Conservation (phyloP, 805 yeast genomes). For the Candida corydali region DNA sequence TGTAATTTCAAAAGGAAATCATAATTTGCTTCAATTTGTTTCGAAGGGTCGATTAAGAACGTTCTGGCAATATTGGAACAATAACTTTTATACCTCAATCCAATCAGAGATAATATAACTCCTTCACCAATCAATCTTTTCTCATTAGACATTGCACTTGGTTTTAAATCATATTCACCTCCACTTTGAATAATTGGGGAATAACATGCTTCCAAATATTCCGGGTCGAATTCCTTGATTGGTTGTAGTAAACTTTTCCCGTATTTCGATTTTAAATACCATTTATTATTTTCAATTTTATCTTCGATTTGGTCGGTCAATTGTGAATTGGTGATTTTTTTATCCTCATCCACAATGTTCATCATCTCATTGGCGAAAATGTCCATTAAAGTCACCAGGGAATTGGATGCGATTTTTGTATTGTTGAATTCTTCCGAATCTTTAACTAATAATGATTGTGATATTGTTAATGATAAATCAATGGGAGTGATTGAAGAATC, state of each 20-base stretch:
- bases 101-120: conserved; percentile 77
- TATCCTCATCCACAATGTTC: conserved; percentile 80
- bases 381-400: conserved; percentile 76
- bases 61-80: conserved; percentile 87
- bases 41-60: conserved; percentile 83
- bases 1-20: conserved; percentile 72
- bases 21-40: conserved; percentile 73
- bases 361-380: conserved; percentile 85
- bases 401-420: conserved; percentile 66
- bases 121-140: conserved; percentile 63
- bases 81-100: conserved; percentile 82
- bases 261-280: conserved; percentile 49
- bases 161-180: conserved; percentile 75
- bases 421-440: conserved; percentile 72
- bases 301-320: conserved; percentile 74
- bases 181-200: conserved; percentile 90
- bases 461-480: conserved; percentile 51
- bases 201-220: conserved; percentile 87
- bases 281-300: conserved; percentile 71
- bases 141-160: conserved; percentile 73
- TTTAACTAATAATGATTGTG: conserved; percentile 60
- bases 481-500: conserved; percentile 35
- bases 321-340: conserved; percentile 65
- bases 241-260: conserved; percentile 53
- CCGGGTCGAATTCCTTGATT: conserved; percentile 61